A percentile compares a stretch with the other conserved stretches of the same genome.
Evolutionary conservation across 140 eudicot species (phyloP).

Genomic region (Bidens hawaiensis): DNA sequence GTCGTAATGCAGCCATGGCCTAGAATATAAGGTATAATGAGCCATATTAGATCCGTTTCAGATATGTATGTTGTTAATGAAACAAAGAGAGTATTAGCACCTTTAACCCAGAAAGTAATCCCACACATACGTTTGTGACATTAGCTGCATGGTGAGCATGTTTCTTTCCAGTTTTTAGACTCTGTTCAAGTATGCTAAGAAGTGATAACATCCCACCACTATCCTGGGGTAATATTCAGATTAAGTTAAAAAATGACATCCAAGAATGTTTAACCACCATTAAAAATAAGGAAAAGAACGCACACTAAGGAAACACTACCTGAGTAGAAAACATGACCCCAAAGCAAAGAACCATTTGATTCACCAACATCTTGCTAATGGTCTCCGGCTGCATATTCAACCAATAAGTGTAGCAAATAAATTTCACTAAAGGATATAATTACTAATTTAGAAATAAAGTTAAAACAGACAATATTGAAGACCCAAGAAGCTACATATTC

Average conservation of each 20-base stretch:
- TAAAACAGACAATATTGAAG: neutral
- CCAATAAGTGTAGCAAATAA: conserved; percentile 12
- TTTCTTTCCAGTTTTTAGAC: conserved; percentile 68
- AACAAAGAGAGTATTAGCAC: conserved; percentile 30
- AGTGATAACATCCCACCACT: conserved; percentile 83
- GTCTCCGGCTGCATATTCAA: conserved; percentile 78
- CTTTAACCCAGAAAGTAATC: conserved; percentile 92
- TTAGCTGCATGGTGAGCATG: conserved; percentile 64
- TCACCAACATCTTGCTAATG: conserved; percentile 88
- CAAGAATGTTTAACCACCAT: conserved; percentile 10
- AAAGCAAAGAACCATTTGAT: conserved; percentile 90
- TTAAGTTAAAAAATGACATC: conserved; percentile 13
- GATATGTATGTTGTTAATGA: conserved; percentile 1
- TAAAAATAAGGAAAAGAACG: conserved; percentile 6
- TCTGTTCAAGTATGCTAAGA: conserved; percentile 74
- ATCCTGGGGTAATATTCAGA: conserved; percentile 67
- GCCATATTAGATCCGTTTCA: conserved; percentile 12
- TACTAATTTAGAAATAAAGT: conserved; percentile 8
- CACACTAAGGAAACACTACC: conserved; percentile 43
- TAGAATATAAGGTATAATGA: conserved; percentile 26
- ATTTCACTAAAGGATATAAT: conserved; percentile 10
- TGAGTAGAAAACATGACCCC: conserved; percentile 89
- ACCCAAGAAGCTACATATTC: conserved; percentile 11
- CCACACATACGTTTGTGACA: conserved; percentile 88
- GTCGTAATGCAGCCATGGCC: conserved; percentile 71